Base-by-base conservation (phyloP, 257 asterid genomes). In the Plantago elongata region DNA sequence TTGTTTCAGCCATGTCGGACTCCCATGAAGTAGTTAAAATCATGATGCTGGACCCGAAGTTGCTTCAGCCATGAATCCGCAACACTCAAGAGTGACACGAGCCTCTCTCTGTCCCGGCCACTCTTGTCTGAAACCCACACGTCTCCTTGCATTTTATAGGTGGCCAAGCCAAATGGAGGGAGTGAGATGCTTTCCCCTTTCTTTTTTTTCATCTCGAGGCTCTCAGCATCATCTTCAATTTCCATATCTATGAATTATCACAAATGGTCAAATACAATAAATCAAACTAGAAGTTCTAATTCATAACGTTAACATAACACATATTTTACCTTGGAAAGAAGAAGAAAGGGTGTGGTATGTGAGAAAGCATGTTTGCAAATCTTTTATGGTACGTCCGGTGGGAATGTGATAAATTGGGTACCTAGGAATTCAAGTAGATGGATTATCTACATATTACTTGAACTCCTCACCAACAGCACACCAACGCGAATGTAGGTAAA, bases 11-110 rank as follows among this genome's bases (percentile, higher is more conserved):
- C 86, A 63, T 51, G 87, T 54, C 90, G 78, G 66, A 57, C 70
- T 56, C 97, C 93, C 68, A 74, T 83, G 92, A 91, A 86, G 77
- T 86, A 78, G 83, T 91, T 88, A 78, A 91, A 91, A 76, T 91
- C 96, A 22, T 83, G 98, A 75, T 91, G 98, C 57, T 86, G 93
- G 82, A 88, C 92, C 63, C 85, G 75, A 52, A 91, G 60, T 66
- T 88, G 98, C 96, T 86, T 91, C 67, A 91, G 90, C 98, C 96
- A 88, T 0, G 96, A 91, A 65, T 91, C 96, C 0, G 98, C 94
- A 63, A 73, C 96, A 57, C 98, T 86, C 70, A 71, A 72, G 8
- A 91, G 87, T 3, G 95, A 81, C 45, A 66, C 69, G 29, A 86
- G 66, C 73, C 77, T 79, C 76, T 83, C 89, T 10, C 70, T 71